Evolutionary conservation across 495 filamentous ascomycete species (phyloP).

Genomic region (Tuber aestivum): DNA sequence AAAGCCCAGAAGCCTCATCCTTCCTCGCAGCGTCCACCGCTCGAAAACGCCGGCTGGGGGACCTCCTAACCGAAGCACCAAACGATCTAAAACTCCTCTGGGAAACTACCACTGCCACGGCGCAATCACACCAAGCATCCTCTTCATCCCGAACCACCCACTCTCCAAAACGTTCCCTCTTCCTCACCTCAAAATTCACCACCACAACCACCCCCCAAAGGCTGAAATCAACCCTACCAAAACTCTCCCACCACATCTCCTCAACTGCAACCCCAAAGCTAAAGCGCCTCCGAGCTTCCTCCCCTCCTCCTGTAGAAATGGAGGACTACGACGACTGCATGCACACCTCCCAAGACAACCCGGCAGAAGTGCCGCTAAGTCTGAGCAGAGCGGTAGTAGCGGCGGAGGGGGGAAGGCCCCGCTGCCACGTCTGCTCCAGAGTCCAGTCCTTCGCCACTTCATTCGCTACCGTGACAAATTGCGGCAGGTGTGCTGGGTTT

Average conservation of each 20-base stretch:
- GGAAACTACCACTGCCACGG: not conserved
- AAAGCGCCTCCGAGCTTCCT: conserved; percentile 20
- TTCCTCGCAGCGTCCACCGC: conserved; percentile 10
- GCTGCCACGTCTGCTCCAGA: conserved; percentile 34
- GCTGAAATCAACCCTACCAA: conserved; percentile 12
- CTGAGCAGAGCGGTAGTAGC: not conserved
- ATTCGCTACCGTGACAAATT: conserved; percentile 29
- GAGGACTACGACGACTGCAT: conserved; percentile 18
- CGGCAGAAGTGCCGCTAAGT: not conserved
- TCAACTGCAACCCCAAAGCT: conserved; percentile 23
- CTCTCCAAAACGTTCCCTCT: conserved; percentile 17
- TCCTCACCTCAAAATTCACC: conserved; percentile 2
- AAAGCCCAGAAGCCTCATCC: conserved; percentile 19
- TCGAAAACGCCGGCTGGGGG: conserved; percentile 30
- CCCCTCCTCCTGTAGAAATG: not conserved
- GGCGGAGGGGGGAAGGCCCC: not conserved
- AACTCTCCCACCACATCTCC: not conserved
- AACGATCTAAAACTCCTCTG: conserved; percentile 14
- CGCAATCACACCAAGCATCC: conserved; percentile 9
- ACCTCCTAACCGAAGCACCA: conserved; percentile 18
- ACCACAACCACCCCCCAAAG: conserved; percentile 1
- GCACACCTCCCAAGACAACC: conserved; percentile 13
- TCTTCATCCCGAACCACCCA: not conserved
- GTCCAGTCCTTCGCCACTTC: conserved; percentile 28
- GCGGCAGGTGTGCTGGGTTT: conserved; percentile 16